Base-by-base conservation (phyloP, 2,329 filamentous ascomycete species). In the Exophiala phaeomuriformis region DNA sequence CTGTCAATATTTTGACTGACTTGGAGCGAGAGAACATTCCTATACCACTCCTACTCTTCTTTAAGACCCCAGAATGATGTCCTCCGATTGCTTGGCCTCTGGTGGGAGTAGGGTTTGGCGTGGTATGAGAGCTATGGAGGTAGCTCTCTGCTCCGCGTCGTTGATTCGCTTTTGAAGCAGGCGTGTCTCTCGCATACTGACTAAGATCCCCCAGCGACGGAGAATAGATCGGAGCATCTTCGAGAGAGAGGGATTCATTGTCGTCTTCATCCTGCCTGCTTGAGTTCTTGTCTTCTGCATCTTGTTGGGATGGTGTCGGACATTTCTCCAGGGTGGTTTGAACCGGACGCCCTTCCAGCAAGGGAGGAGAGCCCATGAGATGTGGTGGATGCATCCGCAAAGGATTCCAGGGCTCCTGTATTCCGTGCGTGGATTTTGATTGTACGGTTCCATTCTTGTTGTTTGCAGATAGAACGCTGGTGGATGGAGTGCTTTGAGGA, bases 181-280 rank as follows among this genome's bases (percentile, higher is more conserved):
- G 56, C 33, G 58, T 60, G 4, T 58, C 52, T 6, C 61, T 53
- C 5, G 57, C 49, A 43, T 63, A 61, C 32, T 60, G 57, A 43
- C 57, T 61, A 19, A 61, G 57, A 46, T 58, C 55, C 5, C 59
- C 61, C 8, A 61, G 55, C 1, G 59, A 61, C 12, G 59, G 59
- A 33, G 59, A 63, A 41, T 63, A 63, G 36, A 63, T 61, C 9
- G 60, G 56, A 29, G 59, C 61, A 48, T 57, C 53, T 10, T 61
- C 53, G 7, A 61, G 55, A 31, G 50, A 54, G 7, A 37, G 36
- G 5, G 49, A 43, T 7, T 56, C 54, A 44, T 53, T 52, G n/a
- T 53, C 55, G 8, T 59, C 57, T 9, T 57, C 55, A 39, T 30
- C 49, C 19, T 52, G 50, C 7, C 39, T 28, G 12, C n/a, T 28